phyloP scores from a whole-genome alignment of 495 filamentous ascomycete genomes.

The Podospora comata region DNA sequence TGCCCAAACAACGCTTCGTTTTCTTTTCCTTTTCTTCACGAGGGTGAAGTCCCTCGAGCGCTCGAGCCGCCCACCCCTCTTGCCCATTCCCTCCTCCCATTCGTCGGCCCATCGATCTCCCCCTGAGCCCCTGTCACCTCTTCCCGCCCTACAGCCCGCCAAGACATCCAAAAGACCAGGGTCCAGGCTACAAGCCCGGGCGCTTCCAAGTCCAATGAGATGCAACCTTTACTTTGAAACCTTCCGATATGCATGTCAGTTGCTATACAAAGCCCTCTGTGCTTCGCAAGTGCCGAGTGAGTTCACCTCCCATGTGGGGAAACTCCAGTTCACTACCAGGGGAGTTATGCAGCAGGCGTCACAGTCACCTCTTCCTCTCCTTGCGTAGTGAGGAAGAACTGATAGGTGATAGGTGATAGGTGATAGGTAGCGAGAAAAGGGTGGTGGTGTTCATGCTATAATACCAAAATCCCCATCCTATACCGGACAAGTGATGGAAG shows the following conservation, averaged over 20 bases:
- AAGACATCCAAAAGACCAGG: neutral
- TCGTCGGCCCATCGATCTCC: neutral
- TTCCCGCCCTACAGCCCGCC: neutral
- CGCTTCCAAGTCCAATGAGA: constrained; percentile 12
- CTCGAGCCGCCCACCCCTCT: neutral
- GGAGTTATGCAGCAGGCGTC: neutral
- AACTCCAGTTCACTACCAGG: neutral
- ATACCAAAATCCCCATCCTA: neutral
- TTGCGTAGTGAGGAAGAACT: neutral
- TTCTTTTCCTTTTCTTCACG: neutral
- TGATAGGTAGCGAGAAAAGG: neutral
- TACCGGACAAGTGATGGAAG: neutral
- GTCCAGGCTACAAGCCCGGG: constrained; percentile 4
- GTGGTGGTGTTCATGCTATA: neutral
- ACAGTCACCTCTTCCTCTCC: neutral
- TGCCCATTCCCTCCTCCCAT: neutral
- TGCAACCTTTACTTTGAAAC: neutral
- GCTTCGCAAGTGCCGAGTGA: neutral
- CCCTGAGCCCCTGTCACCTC: neutral
- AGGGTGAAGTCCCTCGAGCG: neutral
- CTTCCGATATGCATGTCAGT: neutral
- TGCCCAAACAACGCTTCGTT: neutral
- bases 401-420: neutral
- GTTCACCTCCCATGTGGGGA: neutral
- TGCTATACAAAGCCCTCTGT: neutral